Evolutionary conservation across 495 filamentous ascomycete species (phyloP).

Genomic region (Trichoderma erinaceum): DNA sequence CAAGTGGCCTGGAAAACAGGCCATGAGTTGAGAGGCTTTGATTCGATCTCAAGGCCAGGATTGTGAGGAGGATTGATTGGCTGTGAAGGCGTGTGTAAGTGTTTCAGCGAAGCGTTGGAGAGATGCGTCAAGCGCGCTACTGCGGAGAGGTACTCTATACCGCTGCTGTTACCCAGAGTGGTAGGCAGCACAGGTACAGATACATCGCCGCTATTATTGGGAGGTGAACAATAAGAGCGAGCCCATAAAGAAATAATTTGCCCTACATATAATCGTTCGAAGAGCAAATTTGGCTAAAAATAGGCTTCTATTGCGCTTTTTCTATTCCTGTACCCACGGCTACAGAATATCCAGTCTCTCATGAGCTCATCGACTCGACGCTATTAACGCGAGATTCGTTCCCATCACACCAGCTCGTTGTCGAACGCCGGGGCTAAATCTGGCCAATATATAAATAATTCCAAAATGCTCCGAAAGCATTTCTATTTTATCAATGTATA

Average conservation of each 20-base stretch:
- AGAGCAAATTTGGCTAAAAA: too few relatives aligned
- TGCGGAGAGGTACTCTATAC: background rate
- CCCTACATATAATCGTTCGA: too few relatives aligned
- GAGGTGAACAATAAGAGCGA: too few relatives aligned
- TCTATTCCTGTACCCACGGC: background rate
- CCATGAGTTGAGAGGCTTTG: background rate
- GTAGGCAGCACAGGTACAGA: too few relatives aligned
- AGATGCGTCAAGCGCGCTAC: background rate
- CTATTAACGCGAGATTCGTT: background rate
- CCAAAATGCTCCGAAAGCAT: too few relatives aligned
- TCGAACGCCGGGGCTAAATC: too few relatives aligned
- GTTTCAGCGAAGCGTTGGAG: background rate
- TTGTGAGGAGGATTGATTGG: slow-evolving; percentile 2
- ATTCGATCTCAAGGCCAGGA: background rate
- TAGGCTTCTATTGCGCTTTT: too few relatives aligned
- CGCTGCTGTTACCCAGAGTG: too few relatives aligned
- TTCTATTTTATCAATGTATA: too few relatives aligned
- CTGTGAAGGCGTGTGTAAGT: background rate
- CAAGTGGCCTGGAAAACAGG: background rate
- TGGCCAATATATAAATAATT: too few relatives aligned
- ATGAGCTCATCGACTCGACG: background rate
- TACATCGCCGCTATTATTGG: too few relatives aligned
- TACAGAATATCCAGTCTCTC: background rate
- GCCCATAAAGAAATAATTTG: too few relatives aligned
- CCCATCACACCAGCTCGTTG: background rate